A percentile compares a stretch with the other conserved stretches of the same genome.
Evolutionary conservation across 768 basidiomycete species (phyloP).

Genomic region (Rhodotorula graminis): DNA sequence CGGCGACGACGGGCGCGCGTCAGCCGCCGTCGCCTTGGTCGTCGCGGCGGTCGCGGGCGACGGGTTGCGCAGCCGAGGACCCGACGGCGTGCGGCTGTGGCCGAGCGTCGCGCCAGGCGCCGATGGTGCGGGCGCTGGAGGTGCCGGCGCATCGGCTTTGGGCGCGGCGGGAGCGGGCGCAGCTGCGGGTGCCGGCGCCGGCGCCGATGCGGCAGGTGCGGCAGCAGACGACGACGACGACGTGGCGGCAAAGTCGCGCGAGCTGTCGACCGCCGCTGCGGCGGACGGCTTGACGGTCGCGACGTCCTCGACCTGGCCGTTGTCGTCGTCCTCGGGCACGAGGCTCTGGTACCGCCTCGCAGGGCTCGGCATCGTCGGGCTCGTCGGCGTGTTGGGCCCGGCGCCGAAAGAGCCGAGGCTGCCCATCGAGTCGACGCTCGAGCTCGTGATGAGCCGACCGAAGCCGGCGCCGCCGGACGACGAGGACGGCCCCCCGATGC

Average conservation of each 20-base stretch:
- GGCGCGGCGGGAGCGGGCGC: not conserved
- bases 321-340: constrained; percentile 26
- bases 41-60: not conserved
- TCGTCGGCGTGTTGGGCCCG: constrained; percentile 20
- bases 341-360: not conserved
- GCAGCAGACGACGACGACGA: no score
- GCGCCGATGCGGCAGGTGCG: no score
- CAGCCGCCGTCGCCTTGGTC: not conserved
- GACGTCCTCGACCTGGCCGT: constrained; percentile 34
- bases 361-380: constrained; percentile 16
- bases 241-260: not conserved
- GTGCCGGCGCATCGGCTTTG: not conserved
- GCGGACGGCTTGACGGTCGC: not conserved
- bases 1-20: not conserved
- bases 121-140: no score
- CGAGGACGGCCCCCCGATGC: not conserved
- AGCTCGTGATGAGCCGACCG: constrained; percentile 22
- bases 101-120: not conserved
- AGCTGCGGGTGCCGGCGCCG: not conserved
- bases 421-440: constrained; percentile 26
- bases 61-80: constrained; percentile 10
- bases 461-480: not conserved
- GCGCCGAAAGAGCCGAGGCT: constrained; percentile 24
- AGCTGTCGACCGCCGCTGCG: not conserved
- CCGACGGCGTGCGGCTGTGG: constrained; percentile 5